Percentiles rank a stretch among this genome's conserved stretches.
phyloP scores from a whole-genome alignment of 176 grass and related monocot species.

The Lolium perenne region DNA sequence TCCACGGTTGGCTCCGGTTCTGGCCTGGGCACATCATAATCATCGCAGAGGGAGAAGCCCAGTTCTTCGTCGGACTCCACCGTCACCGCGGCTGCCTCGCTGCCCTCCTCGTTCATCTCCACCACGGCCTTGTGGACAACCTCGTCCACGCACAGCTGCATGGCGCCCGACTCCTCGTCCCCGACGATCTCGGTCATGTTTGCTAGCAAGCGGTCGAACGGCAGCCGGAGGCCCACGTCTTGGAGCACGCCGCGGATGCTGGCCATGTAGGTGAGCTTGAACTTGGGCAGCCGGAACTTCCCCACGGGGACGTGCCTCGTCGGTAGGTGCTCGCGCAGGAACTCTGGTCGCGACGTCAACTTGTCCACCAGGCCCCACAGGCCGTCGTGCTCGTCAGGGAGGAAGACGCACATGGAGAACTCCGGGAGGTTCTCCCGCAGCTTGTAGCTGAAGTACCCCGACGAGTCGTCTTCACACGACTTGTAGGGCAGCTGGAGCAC shows the following conservation, averaged over 20 bases:
- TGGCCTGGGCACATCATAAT: background rate
- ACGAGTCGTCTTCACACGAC: background rate
- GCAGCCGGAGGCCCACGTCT: background rate
- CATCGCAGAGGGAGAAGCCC: background rate
- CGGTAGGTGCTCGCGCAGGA: constrained; percentile 28
- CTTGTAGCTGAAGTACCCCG: background rate
- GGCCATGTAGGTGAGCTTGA: constrained; percentile 32
- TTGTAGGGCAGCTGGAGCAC: constrained; percentile 36
- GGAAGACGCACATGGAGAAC: constrained; percentile 55
- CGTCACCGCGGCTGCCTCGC: constrained; percentile 10
- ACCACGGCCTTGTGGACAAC: constrained; percentile 38
- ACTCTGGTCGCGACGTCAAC: background rate
- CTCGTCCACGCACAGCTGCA: background rate
- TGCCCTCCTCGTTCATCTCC: constrained; percentile 44
- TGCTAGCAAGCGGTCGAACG: background rate
- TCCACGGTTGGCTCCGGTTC: background rate
- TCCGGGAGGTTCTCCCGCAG: background rate
- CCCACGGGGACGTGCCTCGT: background rate
- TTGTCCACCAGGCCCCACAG: background rate
- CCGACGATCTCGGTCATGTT: constrained; percentile 30
- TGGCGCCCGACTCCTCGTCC: background rate
- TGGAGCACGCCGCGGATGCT: background rate
- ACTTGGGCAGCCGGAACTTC: constrained; percentile 46
- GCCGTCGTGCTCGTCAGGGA: constrained; percentile 32
- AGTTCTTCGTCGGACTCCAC: background rate